A percentile compares a stretch with the other conserved stretches of the same genome.
Evolutionary conservation across 441 rosid species (phyloP).

Genomic region (Eruca vesicaria): DNA sequence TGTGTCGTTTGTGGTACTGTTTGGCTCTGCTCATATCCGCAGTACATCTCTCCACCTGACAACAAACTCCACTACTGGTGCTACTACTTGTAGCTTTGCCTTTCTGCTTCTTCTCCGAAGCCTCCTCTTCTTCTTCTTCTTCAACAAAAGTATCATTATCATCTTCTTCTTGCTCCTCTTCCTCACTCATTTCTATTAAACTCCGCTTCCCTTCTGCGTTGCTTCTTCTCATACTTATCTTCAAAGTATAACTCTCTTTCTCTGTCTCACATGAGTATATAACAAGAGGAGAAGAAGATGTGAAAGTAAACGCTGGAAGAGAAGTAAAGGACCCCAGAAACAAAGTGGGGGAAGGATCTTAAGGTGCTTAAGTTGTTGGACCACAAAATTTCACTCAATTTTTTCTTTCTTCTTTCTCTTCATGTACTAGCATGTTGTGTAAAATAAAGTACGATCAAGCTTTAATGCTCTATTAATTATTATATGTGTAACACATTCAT

Average conservation of each 20-base stretch:
- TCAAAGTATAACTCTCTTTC: constrained; percentile 2
- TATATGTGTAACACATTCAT: background rate
- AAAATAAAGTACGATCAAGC: background rate
- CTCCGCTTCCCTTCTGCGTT: constrained; percentile 63
- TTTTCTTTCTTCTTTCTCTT: background rate
- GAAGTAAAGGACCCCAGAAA: constrained; percentile 18
- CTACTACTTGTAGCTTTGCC: constrained; percentile 37
- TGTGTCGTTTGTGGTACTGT: constrained; percentile 78
- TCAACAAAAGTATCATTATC: constrained; percentile 32
- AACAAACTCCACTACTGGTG: constrained; percentile 50
- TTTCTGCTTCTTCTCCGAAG: constrained; percentile 50
- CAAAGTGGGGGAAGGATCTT: constrained; percentile 33
- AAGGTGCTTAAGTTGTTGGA: constrained; percentile 32
- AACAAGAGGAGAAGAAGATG: constrained; percentile 19
- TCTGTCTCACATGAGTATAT: constrained; percentile 20
- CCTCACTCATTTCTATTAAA: constrained; percentile 48
- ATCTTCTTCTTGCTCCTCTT: constrained; percentile 65
- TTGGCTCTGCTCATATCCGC: constrained; percentile 61
- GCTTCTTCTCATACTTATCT: constrained; percentile 48
- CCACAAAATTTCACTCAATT: constrained; percentile 25
- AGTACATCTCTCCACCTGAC: constrained; percentile 74
- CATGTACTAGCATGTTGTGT: constrained; percentile 11
- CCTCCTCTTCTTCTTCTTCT: constrained; percentile 43
- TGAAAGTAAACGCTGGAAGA: constrained; percentile 19
- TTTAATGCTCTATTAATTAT: constrained; percentile 5